phyloP scores from a whole-genome alignment of 306 rosid species.

The Hippophae tibetana region DNA sequence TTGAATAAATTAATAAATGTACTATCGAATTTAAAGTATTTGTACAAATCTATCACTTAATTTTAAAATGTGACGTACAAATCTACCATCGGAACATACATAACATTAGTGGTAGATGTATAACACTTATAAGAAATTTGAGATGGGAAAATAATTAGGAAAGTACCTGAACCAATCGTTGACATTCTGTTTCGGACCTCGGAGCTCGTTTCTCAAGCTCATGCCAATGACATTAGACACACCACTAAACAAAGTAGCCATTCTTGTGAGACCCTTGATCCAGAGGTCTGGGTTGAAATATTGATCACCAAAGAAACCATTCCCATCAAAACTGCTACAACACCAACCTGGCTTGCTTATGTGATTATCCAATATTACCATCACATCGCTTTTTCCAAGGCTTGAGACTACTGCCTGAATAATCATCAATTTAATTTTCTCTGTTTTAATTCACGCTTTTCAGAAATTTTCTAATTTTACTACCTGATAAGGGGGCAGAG shows the following conservation, averaged over 20 bases:
- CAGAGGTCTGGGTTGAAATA: conserved; percentile 56
- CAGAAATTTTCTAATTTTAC: no score
- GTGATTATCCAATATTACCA: conserved; percentile 82
- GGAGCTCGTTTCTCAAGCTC: conserved; percentile 85
- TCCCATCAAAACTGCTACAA: conserved; percentile 53
- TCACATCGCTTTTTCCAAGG: conserved; percentile 52
- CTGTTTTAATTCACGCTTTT: not conserved
- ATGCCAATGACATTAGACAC: conserved; percentile 54
- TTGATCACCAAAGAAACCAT: conserved; percentile 70
- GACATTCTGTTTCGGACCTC: conserved; percentile 70
- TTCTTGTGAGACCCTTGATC: conserved; percentile 58
- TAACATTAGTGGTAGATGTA: no score
- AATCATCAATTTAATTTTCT: no score
- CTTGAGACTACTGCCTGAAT: conserved; percentile 52
- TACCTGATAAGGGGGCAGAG: no score
- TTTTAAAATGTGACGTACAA: no score
- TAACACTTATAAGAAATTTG: no score
- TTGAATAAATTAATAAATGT: no score
- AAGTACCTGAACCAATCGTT: conserved; percentile 74
- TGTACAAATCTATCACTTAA: no score
- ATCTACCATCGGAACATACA: no score
- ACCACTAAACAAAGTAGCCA: conserved; percentile 69
- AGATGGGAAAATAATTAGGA: not conserved
- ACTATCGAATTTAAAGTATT: no score
- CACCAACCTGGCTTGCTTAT: conserved; percentile 77